Percentiles rank a stretch among this genome's conserved stretches.
These are phyloP conservation scores for Exophiala calicioides DNA, from an alignment of 2,329 filamentous ascomycete genomes.

Conservation along the genomic window DNA sequence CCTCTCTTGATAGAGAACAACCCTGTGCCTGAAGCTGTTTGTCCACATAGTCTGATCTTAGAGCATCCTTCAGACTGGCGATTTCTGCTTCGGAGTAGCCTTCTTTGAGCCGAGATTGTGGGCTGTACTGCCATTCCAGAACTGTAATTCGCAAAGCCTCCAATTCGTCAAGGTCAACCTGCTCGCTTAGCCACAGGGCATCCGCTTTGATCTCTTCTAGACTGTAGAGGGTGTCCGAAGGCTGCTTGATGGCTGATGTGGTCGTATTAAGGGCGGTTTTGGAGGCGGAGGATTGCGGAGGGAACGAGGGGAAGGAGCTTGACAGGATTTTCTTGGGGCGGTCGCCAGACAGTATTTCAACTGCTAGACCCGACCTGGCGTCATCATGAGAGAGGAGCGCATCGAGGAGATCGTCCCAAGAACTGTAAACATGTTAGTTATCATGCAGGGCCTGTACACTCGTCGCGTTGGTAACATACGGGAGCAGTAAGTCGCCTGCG, in stretches of 20 bases:
- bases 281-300: slow-evolving; percentile 39
- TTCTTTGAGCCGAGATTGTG: slow-evolving; percentile 69
- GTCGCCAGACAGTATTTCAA: slow-evolving; percentile 19
- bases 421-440: slow-evolving; percentile 19
- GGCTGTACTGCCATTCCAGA: slow-evolving; percentile 78
- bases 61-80: slow-evolving; percentile 72
- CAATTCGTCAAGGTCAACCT: slow-evolving; percentile 75
- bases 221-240: slow-evolving; percentile 66
- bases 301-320: slow-evolving; percentile 16
- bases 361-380: slow-evolving; percentile 5
- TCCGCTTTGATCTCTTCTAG: slow-evolving; percentile 81
- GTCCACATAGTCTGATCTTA: slow-evolving; percentile 63
- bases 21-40: slow-evolving; percentile 50
- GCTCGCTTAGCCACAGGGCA: slow-evolving; percentile 79
- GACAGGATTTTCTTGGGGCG: slow-evolving; percentile 20
- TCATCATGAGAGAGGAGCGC: slow-evolving; percentile 23
- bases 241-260: slow-evolving; percentile 77
- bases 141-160: slow-evolving; percentile 77
- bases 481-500: slow-evolving; percentile 23
- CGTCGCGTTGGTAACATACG: slow-evolving; percentile 8
- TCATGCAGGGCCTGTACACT: too few species aligned
- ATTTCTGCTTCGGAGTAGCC: slow-evolving; percentile 77
- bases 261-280: slow-evolving; percentile 77
- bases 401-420: slow-evolving; percentile 28
- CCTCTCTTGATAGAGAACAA: slow-evolving; percentile 22